Percentiles rank a stretch among this genome's conserved stretches.
phyloP scores from a whole-genome alignment of 164 flowering plant species.

The Magnolia sinica region DNA sequence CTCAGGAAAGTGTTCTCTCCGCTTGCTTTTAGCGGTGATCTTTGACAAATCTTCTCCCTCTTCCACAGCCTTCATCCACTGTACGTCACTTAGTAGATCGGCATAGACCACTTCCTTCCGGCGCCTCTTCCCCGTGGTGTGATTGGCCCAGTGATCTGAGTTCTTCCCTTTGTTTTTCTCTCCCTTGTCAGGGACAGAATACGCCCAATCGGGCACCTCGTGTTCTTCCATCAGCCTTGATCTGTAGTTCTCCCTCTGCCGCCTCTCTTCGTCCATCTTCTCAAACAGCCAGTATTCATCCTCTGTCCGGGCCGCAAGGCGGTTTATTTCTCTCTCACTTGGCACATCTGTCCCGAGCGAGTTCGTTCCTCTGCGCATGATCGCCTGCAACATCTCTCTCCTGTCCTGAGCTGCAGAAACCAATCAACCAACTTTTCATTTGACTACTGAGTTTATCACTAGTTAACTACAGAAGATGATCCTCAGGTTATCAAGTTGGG shows the following conservation, averaged over 20 bases:
- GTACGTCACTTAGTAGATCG: constrained; percentile 70
- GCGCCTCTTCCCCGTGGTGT: constrained; percentile 60
- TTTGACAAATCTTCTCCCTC: constrained; percentile 57
- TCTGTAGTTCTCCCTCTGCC: constrained; percentile 73
- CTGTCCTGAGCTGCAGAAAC: constrained; percentile 81
- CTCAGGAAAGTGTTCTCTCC: constrained; percentile 22
- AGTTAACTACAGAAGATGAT: background rate
- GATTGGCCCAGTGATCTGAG: constrained; percentile 27
- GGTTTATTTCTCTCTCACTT: constrained; percentile 96
- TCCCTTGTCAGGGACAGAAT: constrained; percentile 36
- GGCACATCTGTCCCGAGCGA: constrained; percentile 94
- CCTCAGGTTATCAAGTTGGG: background rate
- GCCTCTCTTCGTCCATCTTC: constrained; percentile 94
- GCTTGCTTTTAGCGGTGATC: constrained; percentile 35
- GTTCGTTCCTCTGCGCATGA: constrained; percentile 90
- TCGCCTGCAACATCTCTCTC: constrained; percentile 79
- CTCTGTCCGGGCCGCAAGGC: constrained; percentile 87
- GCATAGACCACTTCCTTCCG: constrained; percentile 78
- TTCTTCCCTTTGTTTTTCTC: constrained; percentile 33
- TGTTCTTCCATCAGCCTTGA: constrained; percentile 94
- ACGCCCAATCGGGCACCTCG: constrained; percentile 98
- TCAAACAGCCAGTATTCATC: constrained; percentile 94
- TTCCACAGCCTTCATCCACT: constrained; percentile 88
- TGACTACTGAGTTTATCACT: background rate
- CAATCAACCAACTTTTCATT: background rate